phyloP scores from a whole-genome alignment of 1,139 yeast species.

The Protomyces lactucae-debilis region DNA sequence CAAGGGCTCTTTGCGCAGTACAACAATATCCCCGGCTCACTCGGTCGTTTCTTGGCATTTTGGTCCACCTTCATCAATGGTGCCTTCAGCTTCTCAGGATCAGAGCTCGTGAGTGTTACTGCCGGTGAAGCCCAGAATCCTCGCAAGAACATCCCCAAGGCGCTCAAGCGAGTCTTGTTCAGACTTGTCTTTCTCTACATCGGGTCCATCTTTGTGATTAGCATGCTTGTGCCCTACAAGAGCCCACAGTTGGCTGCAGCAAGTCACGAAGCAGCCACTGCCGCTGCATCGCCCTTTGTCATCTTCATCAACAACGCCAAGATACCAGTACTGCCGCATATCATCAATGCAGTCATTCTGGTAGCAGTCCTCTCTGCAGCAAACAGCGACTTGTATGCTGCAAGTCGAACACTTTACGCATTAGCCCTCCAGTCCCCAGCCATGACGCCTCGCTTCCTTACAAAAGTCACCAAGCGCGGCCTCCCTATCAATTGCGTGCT shows the following conservation, averaged over 20 bases:
- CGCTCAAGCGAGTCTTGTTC: constrained; percentile 74
- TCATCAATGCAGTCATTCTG: constrained; percentile 69
- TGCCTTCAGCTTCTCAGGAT: constrained; percentile 63
- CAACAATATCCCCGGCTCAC: constrained; percentile 32
- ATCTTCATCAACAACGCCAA: constrained; percentile 67
- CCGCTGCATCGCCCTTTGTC: constrained; percentile 68
- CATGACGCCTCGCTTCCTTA: constrained; percentile 56
- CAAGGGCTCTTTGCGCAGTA: constrained; percentile 72
- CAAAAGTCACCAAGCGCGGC: constrained; percentile 55
- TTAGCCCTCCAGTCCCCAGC: constrained; percentile 51
- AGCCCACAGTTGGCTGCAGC: constrained; percentile 47
- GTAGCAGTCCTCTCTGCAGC: constrained; percentile 65
- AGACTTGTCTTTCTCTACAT: constrained; percentile 79
- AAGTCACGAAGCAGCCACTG: constrained; percentile 39
- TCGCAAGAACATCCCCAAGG: constrained; percentile 72
- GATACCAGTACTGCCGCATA: constrained; percentile 62
- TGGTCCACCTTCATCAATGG: constrained; percentile 65
- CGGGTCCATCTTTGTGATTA: constrained; percentile 60
- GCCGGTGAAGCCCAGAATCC: constrained; percentile 89
- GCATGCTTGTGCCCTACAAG: constrained; percentile 67
- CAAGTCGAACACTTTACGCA: constrained; percentile 57
- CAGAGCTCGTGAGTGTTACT: constrained; percentile 81
- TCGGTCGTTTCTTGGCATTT: constrained; percentile 58
- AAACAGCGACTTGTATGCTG: constrained; percentile 65
- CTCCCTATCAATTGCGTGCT: constrained; percentile 50